Base-by-base conservation (phyloP, 495 filamentous ascomycete species). In the Aspergillus carlsbadensis region DNA sequence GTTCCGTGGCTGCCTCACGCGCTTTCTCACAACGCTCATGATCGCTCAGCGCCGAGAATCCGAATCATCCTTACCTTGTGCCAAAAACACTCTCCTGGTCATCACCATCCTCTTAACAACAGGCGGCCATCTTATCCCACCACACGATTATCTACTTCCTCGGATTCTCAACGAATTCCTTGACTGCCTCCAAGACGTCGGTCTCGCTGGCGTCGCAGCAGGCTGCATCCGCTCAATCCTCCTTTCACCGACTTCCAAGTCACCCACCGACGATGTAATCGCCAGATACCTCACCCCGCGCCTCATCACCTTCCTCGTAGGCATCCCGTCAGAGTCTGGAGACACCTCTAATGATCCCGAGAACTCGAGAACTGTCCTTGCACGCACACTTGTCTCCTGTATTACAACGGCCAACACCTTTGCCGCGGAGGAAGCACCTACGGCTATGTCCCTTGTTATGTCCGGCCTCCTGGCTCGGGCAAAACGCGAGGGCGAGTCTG, bases 51-150 rank as follows among this genome's bases (percentile, higher is more conserved):
- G 87, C 61, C 84, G 91, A 10, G 92, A 96, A 65, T 81, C 79
- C 0, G 86, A 90, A n/a, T 82, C 84, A 1, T 88, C 89, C 2
- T 71, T 99, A 21, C 76, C 90, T 3, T 96, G 91, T 63, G 92
- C 96, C 60, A 97, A 94, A 74, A 98, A 97, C 61, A 89, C 88
- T 15, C 84, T 99, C 0, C 79, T 98, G 43, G 88, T 90, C 1
- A 84, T 86, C 44, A 95, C 95, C 2, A 88, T 99, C 59, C 81
- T 99, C 17, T 81, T 99, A 41, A 96, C 90, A 5, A 85, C 86
- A 29, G 88, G 88, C 31, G 78, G 83, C 29, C 87, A 87, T 60
- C 78, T 85, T 14, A 79, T 98, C 24, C 79, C 85, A 1, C 82
- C 90, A 1, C 81, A 77, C 51, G 91, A 96, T 59, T 83, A 85